Base-by-base conservation (phyloP, 2,329 filamentous ascomycete species). In the Colletotrichum sansevieriae region DNA sequence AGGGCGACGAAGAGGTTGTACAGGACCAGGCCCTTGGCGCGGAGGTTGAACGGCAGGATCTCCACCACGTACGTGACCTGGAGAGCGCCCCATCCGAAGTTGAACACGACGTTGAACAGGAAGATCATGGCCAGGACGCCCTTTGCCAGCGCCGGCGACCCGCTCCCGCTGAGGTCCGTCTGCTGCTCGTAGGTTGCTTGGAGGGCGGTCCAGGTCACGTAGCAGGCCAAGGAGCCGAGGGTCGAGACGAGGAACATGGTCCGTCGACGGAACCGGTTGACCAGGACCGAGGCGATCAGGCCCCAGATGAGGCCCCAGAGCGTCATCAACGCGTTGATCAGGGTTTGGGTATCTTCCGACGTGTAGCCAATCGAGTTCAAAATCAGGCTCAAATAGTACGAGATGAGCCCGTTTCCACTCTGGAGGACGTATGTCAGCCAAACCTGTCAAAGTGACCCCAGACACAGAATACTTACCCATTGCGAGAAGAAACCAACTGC, bases 401-500 rank as follows among this genome's bases (percentile, higher is more conserved):
- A 79, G 20, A 82, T 76, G 3, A 82, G 68, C 0, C 75, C 79
- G 65, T 73, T 73, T 11, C 73, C 73, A 0, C 73, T 29, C 64
- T 82, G 79, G 63, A 80, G 3, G 72, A 74, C 11, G 76, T 73
- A 9, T 78, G 71, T 6, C 72, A 74, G 47, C 33, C 25, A 25
- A 25, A 25, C 25, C 5, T 25, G 25, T 25, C 25, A 25, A 3
- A 25, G 3, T n/a, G 66, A 68, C 72, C 71, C 60, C 18, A 18
- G 60, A 58, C 8, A 22, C 41, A 4, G n/a, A 33, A 35, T 12
- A 46, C 71, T 56, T 29, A 72, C 65, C 5, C 72, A 71, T 35
- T 74, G 72, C 2, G 70, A 85, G 72, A 87, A 87, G 4, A 88
- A 74, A 13, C 85, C 85, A 10, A 88, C 80, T 44, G 85, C 80